Conservation (phyloP, 1,284 basidiomycete genomes). For the Mycosarcoma maydis region DNA sequence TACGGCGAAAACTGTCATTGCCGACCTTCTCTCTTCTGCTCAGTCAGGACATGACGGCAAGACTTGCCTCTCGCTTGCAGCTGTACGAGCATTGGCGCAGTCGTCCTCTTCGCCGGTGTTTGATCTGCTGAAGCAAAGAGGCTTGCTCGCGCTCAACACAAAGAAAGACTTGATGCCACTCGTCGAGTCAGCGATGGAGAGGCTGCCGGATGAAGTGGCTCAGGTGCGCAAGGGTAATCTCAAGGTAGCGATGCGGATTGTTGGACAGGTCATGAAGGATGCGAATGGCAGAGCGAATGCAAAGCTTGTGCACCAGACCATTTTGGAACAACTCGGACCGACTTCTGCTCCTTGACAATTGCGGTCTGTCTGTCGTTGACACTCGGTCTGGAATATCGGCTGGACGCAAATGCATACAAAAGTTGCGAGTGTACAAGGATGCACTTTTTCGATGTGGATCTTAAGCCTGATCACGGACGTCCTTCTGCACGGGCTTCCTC, state of each 20-base stretch:
- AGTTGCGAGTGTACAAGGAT: no score
- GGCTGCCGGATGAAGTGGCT: slow-evolving; percentile 77
- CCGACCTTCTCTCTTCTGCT: slow-evolving; percentile 41
- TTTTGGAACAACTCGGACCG: slow-evolving; percentile 29
- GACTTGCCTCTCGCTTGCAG: slow-evolving; percentile 3
- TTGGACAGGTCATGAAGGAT: slow-evolving; percentile 88
- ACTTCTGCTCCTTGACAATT: slow-evolving; percentile 1
- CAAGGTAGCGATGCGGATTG: slow-evolving; percentile 85
- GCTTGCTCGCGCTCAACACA: slow-evolving; percentile 36
- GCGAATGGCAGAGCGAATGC: slow-evolving; percentile 81
- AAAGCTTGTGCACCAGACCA: slow-evolving; percentile 39
- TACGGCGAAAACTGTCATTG: slow-evolving; percentile 63
- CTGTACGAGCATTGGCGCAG: slow-evolving; percentile 3
- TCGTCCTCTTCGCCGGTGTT: slow-evolving; percentile 22
- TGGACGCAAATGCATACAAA: no score
- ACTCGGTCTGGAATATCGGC: no score
- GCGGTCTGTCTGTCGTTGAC: no score
- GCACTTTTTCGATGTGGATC: no score
- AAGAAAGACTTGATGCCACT: slow-evolving; percentile 63
- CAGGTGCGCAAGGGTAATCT: slow-evolving; percentile 78
- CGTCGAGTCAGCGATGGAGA: slow-evolving; percentile 75
- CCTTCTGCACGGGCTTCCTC: slow-evolving; percentile 53
- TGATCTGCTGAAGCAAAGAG: slow-evolving; percentile 24
- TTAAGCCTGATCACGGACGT: slow-evolving; percentile 57
- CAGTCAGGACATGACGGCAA: not conserved